phyloP scores from a whole-genome alignment of 176 grass and related monocot genomes.

The Musa troglodytarum region DNA sequence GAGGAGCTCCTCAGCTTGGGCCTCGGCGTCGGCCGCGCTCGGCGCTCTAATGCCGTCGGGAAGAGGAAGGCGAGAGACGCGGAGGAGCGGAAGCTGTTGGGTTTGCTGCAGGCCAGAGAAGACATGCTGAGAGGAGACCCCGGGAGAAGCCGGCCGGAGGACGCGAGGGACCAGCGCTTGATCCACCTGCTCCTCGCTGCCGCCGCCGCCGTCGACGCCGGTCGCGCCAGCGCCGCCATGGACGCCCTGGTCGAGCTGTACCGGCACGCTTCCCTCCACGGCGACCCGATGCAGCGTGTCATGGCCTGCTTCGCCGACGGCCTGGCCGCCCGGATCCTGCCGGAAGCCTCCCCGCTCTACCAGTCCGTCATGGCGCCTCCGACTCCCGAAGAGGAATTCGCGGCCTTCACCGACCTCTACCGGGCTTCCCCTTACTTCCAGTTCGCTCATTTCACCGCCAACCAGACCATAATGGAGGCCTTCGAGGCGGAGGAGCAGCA shows the following conservation, averaged over 20 bases:
- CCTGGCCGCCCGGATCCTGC: background rate
- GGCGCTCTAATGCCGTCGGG: slow-evolving; percentile 12
- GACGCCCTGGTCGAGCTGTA: slow-evolving; percentile 44
- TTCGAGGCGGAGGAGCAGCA: slow-evolving; percentile 36
- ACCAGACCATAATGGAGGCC: slow-evolving; percentile 85
- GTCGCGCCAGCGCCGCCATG: slow-evolving; percentile 26
- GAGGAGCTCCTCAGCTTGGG: slow-evolving; percentile 42
- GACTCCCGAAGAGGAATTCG: slow-evolving; percentile 32
- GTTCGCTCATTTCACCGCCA: slow-evolving; percentile 86
- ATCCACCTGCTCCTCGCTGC: slow-evolving; percentile 42
- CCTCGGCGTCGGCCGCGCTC: slow-evolving; percentile 26
- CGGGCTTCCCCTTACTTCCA: slow-evolving; percentile 55
- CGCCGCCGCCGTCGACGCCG: slow-evolving; percentile 26
- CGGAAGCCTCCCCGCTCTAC: background rate
- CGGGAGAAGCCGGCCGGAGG: background rate
- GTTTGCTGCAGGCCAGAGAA: slow-evolving; percentile 37
- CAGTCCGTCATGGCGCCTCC: background rate
- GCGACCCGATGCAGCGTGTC: slow-evolving; percentile 50
- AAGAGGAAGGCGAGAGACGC: slow-evolving; percentile 25
- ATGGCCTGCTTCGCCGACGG: slow-evolving; percentile 53
- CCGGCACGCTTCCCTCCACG: slow-evolving; percentile 30
- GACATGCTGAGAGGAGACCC: slow-evolving; percentile 14
- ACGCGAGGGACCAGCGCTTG: slow-evolving; percentile 14
- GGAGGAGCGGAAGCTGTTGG: slow-evolving; percentile 1
- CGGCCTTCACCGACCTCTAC: slow-evolving; percentile 65